Evolutionary conservation across 2,329 filamentous ascomycete genomes (phyloP), one percentile per base, ranked within the genome.

Genomic region (Phoma herbarum): DNA sequence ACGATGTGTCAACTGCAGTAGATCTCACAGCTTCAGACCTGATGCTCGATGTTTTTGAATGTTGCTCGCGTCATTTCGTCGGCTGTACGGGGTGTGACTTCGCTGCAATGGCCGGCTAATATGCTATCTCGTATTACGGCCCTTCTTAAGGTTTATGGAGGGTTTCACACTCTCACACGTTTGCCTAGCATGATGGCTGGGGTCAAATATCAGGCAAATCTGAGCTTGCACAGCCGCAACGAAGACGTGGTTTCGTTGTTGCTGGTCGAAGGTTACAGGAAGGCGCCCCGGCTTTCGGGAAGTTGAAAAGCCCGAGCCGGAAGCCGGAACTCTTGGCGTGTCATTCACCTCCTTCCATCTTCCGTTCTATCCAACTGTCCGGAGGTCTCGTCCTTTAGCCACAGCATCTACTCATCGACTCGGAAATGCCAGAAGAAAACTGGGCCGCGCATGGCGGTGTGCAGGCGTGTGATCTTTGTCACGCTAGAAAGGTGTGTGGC

Each of bases 401-500:
- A 57, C 35, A 52, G 16, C 23, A 20, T 26, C 43, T 31, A 20
- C 26, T 41, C n/a, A 9, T 35, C 33, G 12, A 52, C 44, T 26
- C 46, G 25, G 44, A 26, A 44, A 74, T 74, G 72, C 63, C 72
- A 8, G 72, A 74, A 63, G 72, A 74, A 51, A 69, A 68, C 22
- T 74, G 72, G 72, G 61, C 65, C 42, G 62, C 66, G 1, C 72
- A 74, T 51, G 72, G 72, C 37, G 72, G 72, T 25, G 62, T 68
- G 16, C 69, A 67, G 59, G 72, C 72, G 59, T 75, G 72, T 46
- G 71, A 75, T 35, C 41, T 67, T 33, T 75, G 72, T 50, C 68
- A 75, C 64, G 60, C 69, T 29, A 65, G 66, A 55, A 71, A 71
- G 63, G 68, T 67, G 31, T 44, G 61, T 58, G 37, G 29, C 42